Conservation (phyloP, 768 basidiomycete species). For the Royoungia palumana region DNA sequence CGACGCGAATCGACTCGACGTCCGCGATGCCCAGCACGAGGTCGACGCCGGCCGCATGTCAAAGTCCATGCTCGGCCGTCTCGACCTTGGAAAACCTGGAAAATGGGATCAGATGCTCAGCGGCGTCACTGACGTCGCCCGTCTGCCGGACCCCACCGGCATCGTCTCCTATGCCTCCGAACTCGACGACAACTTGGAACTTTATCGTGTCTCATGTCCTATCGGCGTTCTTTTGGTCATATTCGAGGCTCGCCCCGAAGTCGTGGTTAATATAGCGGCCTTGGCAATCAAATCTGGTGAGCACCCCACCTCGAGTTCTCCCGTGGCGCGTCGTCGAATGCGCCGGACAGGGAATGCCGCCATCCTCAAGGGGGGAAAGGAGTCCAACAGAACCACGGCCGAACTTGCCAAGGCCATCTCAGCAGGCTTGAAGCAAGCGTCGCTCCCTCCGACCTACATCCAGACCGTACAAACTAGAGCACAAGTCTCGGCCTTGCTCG, state of each 20-base stretch:
- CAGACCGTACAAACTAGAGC: conserved; percentile 89
- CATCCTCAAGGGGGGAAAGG: conserved; percentile 96
- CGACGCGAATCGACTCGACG: conserved; percentile 75
- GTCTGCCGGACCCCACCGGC: conserved; percentile 84
- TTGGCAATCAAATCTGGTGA: conserved; percentile 94
- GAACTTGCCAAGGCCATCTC: conserved; percentile 80
- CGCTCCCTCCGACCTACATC: conserved; percentile 76
- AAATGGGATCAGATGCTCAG: conserved; percentile 96
- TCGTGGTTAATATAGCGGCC: conserved; percentile 95
- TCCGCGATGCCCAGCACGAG: conserved; percentile 75
- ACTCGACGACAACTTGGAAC: conserved; percentile 80
- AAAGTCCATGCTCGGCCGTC: conserved; percentile 73
- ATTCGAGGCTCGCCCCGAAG: conserved; percentile 96
- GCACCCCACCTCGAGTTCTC: conserved; percentile 18
- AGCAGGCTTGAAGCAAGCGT: conserved; percentile 66
- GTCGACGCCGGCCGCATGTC: conserved; percentile 86
- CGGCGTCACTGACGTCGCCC: conserved; percentile 83
- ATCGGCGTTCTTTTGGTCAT: conserved; percentile 96
- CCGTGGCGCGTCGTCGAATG: neutral
- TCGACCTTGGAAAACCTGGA: conserved; percentile 74
- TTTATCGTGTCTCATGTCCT: conserved; percentile 93
- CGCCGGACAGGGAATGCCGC: conserved; percentile 79
- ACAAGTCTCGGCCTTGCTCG: conserved; percentile 84
- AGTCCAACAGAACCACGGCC: conserved; percentile 77
- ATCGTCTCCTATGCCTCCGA: conserved; percentile 84